These are phyloP conservation scores for Papiliotrema terrestris DNA, from an alignment of 1,284 basidiomycete species.

Conservation along the genomic window DNA sequence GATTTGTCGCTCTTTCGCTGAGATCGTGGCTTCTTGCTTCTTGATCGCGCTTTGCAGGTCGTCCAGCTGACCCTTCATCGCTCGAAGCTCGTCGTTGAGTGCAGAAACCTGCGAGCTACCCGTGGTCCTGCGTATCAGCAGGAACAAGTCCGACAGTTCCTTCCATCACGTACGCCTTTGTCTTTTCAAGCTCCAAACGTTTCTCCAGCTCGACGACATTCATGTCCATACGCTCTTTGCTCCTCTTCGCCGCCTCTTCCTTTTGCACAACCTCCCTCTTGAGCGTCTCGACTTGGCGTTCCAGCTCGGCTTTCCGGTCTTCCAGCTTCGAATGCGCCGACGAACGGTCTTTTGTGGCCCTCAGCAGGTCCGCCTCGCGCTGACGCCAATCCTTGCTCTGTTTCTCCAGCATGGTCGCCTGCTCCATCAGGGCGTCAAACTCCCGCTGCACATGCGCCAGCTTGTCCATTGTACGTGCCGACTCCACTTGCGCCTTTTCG, in stretches of 20 bases:
- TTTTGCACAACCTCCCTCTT: constrained; percentile 66
- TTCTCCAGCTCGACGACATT: constrained; percentile 67
- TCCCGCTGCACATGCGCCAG: constrained; percentile 43
- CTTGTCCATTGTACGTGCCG: constrained; percentile 23
- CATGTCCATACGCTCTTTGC: constrained; percentile 72
- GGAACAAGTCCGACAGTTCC: constrained; percentile 30
- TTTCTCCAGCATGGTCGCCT: constrained; percentile 71
- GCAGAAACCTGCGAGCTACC: constrained; percentile 60
- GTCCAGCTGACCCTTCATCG: constrained; percentile 71
- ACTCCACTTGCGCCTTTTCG: constrained; percentile 58
- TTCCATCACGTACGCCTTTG: constrained; percentile 57
- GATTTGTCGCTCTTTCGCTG: constrained; percentile 73
- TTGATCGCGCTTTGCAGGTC: constrained; percentile 56
- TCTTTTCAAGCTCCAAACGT: constrained; percentile 65
- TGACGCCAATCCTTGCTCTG: constrained; percentile 68
- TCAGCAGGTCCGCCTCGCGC: constrained; percentile 60
- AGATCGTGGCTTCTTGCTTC: constrained; percentile 64
- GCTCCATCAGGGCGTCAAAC: constrained; percentile 77
- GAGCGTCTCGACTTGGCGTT: constrained; percentile 67
- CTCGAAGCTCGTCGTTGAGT: constrained; percentile 64
- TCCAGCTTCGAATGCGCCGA: constrained; percentile 48
- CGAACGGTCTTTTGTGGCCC: constrained; percentile 33
- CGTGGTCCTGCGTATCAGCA: constrained; percentile 55
- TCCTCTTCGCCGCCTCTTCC: constrained; percentile 72
- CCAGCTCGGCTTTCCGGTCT: constrained; percentile 57